A percentile compares a stretch with the other conserved stretches of the same genome.
Evolutionary conservation across 2,329 filamentous ascomycete genomes (phyloP).

Genomic region (Xylogone sp.): DNA sequence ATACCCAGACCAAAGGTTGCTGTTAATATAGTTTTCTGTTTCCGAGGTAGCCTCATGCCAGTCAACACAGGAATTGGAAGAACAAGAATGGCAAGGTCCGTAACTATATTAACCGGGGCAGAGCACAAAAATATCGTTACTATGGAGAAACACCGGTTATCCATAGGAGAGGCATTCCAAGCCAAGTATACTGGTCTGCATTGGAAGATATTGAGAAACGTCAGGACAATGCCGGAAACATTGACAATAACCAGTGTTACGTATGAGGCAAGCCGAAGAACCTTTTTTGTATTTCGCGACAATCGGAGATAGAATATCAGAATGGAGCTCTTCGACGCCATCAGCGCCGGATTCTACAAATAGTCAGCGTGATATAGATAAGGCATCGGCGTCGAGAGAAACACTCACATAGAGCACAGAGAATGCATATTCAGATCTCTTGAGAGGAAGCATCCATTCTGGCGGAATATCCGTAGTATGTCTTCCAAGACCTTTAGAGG

Average conservation of each 20-base stretch:
- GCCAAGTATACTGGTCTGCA: conserved; percentile 71
- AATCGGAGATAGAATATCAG: conserved; percentile 85
- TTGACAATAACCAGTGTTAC: conserved; percentile 75
- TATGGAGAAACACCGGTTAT: conserved; percentile 43
- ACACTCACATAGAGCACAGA: conserved; percentile 56
- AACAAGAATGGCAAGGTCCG: conserved; percentile 82
- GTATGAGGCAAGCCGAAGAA: conserved; percentile 82
- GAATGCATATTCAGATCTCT: conserved; percentile 60
- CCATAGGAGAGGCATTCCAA: conserved; percentile 43
- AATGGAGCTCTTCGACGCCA: conserved; percentile 91
- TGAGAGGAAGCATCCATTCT: conserved; percentile 47
- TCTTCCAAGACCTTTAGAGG: conserved; percentile 62
- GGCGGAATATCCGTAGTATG: conserved; percentile 57
- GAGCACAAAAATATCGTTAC: conserved; percentile 68
- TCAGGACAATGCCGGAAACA: conserved; percentile 71
- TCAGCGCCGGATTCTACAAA: conserved; percentile 76
- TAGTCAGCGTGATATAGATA: conserved; percentile 10
- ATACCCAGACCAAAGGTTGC: conserved; percentile 83
- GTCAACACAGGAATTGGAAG: conserved; percentile 87
- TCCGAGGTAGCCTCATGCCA: conserved; percentile 75
- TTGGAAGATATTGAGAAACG: conserved; percentile 83
- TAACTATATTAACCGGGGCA: conserved; percentile 87
- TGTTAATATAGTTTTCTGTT: conserved; percentile 84
- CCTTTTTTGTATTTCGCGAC: conserved; percentile 69
- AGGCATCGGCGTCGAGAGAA: neutral